Conservation (phyloP, 306 rosid species). For the Trichosanthes cucumerina region DNA sequence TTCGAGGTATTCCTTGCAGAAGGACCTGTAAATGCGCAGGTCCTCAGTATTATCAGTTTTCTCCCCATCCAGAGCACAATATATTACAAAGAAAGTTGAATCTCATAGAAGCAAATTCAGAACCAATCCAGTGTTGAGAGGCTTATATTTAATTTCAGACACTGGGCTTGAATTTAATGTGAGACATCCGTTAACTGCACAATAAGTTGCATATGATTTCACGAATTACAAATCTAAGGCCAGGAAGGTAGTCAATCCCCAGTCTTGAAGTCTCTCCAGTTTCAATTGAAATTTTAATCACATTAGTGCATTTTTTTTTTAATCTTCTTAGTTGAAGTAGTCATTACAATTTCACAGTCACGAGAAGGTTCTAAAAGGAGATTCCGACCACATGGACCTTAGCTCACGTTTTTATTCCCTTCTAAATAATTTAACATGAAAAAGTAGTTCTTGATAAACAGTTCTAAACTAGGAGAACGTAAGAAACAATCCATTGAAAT, state of each 20-base stretch:
- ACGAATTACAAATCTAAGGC: not conserved
- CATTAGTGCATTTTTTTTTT: not conserved
- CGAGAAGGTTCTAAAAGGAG: not conserved
- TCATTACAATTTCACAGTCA: not conserved
- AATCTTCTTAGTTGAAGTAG: not conserved
- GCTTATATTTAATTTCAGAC: not conserved
- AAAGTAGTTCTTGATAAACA: not conserved
- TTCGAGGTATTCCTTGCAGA: conserved; percentile 52
- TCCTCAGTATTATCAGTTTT: conserved; percentile 10
- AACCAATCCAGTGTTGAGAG: not conserved
- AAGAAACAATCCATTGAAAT: not conserved
- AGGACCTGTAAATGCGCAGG: conserved; percentile 40
- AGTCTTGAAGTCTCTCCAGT: not conserved
- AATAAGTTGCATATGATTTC: not conserved
- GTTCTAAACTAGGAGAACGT: not conserved
- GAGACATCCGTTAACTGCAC: not conserved
- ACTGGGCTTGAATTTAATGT: not conserved
- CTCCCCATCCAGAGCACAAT: not conserved
- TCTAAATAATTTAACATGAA: not conserved
- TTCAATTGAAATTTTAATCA: not conserved
- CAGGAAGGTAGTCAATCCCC: not conserved
- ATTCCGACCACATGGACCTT: not conserved
- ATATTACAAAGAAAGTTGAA: not conserved
- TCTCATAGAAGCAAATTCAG: not conserved
- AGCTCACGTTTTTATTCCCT: not conserved